A percentile compares a stretch with the other conserved stretches of the same genome.
phyloP scores from a whole-genome alignment of 2,329 filamentous ascomycete species.

The Fusarium abutilonis region DNA sequence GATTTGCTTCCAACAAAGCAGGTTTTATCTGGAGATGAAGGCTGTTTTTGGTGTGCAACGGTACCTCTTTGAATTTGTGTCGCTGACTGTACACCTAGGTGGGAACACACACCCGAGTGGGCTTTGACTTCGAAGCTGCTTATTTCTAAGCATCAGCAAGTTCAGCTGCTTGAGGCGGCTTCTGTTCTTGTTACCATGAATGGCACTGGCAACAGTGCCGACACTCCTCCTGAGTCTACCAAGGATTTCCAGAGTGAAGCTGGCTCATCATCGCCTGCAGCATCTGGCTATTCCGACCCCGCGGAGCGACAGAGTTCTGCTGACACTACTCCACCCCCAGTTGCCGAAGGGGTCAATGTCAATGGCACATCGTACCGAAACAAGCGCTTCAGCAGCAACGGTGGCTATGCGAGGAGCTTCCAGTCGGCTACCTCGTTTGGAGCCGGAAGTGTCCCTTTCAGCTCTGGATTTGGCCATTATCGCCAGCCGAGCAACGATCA shows the following conservation, averaged over 20 bases:
- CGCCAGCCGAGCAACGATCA: conserved; percentile 80
- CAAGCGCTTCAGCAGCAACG: conserved; percentile 68
- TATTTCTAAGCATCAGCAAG: conserved; percentile 99
- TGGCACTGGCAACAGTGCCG: conserved; percentile 59
- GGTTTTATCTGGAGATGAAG: conserved; percentile 41
- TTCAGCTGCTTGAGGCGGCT: conserved; percentile 94
- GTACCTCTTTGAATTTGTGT: conserved; percentile 36
- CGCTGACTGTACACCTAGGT: conserved; percentile 66
- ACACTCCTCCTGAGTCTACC: conserved; percentile 71
- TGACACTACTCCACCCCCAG: conserved; percentile 91
- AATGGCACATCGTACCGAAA: conserved; percentile 61
- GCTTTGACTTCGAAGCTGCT: conserved; percentile 95
- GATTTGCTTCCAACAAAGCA: conserved; percentile 49
- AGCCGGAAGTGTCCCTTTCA: conserved; percentile 58
- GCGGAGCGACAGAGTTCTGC: conserved; percentile 83
- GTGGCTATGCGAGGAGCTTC: conserved; percentile 78
- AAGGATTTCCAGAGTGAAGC: conserved; percentile 79
- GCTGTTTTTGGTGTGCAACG: conserved; percentile 31
- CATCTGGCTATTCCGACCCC: conserved; percentile 81
- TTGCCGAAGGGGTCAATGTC: conserved; percentile 69
- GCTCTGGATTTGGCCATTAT: conserved; percentile 65
- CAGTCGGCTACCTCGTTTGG: conserved; percentile 71
- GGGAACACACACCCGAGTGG: conserved; percentile 99
- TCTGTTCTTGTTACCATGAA: conserved; percentile 97
- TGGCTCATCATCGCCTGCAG: conserved; percentile 82